Evolutionary conservation across 1,284 basidiomycete species (phyloP).

Genomic region (Rhodotorula sp.): DNA sequence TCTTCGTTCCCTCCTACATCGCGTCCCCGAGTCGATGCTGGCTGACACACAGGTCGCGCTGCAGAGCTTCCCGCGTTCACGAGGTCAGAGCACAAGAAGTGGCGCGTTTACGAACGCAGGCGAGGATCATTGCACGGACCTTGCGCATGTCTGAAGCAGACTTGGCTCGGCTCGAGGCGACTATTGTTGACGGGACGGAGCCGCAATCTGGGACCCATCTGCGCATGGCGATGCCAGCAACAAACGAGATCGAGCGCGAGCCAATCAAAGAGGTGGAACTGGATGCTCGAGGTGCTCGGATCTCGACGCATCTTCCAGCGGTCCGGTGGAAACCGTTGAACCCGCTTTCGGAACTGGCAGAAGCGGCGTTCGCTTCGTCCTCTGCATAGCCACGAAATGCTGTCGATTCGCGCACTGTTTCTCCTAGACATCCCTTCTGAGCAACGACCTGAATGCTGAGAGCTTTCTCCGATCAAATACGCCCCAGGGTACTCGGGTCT

Average conservation of each 20-base stretch:
- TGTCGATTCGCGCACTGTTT: no score
- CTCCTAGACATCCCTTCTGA: background rate
- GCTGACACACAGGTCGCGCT: background rate
- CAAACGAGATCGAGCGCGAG: no score
- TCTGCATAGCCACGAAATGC: no score
- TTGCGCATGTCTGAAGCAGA: background rate
- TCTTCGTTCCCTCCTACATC: no score
- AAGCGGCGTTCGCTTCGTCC: background rate
- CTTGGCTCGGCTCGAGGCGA: background rate
- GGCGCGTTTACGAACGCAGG: background rate
- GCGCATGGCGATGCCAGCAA: no score
- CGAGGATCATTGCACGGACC: conserved; percentile 1
- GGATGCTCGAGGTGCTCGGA: background rate
- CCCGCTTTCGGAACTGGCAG: no score
- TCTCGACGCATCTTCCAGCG: background rate
- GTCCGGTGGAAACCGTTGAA: no score
- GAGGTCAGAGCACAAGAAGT: conserved; percentile 1
- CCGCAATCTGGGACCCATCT: background rate
- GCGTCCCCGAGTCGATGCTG: background rate
- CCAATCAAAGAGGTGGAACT: no score
- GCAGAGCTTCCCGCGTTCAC: background rate
- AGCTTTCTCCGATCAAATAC: no score
- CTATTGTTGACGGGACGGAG: background rate
- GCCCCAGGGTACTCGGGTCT: background rate
- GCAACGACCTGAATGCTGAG: no score